These are phyloP conservation scores for Colletotrichum sp. DNA, from an alignment of 2,329 filamentous ascomycete species.

Conservation along the genomic window DNA sequence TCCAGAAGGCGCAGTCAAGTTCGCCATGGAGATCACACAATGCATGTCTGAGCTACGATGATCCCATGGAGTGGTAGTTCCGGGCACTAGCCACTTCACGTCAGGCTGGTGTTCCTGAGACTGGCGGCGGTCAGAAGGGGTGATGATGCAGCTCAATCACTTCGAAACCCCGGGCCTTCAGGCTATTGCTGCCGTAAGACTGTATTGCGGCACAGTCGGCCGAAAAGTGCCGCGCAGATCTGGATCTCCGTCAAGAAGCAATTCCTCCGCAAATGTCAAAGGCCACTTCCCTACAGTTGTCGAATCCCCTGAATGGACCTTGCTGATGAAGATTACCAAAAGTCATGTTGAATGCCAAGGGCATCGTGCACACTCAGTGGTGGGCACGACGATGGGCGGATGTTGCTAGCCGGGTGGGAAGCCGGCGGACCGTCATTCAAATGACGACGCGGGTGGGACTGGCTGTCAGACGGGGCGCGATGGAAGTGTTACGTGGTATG, in stretches of 20 bases:
- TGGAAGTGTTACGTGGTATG: neutral
- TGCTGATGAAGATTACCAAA: neutral
- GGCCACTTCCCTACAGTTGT: neutral
- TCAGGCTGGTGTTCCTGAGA: neutral
- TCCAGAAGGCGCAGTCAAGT: neutral
- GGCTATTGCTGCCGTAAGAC: neutral
- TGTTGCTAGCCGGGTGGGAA: neutral
- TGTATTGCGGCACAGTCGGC: neutral
- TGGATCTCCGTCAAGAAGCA: neutral
- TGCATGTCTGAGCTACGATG: neutral
- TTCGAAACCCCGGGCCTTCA: neutral
- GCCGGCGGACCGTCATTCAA: neutral
- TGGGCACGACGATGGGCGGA: neutral
- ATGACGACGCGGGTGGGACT: neutral
- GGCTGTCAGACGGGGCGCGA: neutral
- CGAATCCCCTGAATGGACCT: neutral
- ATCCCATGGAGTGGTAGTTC: neutral
- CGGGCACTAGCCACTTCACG: neutral
- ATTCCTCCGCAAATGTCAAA: neutral
- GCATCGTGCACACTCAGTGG: neutral
- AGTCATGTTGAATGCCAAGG: neutral
- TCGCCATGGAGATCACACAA: neutral
- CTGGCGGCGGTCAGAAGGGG: neutral
- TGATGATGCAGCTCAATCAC: neutral
- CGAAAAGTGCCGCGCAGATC: neutral